Base-by-base conservation (phyloP, 1,284 basidiomycete species). In the Naganishia liquefaciens region DNA sequence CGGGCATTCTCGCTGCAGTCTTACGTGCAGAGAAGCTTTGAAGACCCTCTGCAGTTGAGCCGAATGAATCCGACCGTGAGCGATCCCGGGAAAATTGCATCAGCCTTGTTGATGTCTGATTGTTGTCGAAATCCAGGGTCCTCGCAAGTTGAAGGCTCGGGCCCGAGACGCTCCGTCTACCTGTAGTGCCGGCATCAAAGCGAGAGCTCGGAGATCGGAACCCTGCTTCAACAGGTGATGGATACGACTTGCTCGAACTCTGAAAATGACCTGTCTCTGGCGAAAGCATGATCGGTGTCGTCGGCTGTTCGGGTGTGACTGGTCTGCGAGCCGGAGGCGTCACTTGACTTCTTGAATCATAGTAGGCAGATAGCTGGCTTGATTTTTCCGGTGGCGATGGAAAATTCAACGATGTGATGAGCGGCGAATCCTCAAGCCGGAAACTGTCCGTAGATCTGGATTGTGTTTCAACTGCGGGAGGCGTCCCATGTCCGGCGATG, bases 201-300 rank as follows among this genome's bases (percentile, higher is more conserved):
- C 33, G 33, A 19, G 64, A 65, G 40, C 57, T 58, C 11, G 64
- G 64, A 13, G 64, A 47, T 1, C 57, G 49, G 43, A 65, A 61
- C 21, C 64, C 64, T 46, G 64, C 55, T 54, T 65, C 55, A 33
- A 65, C 39, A 17, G 64, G 64, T 11, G 64, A 65, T n/a, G 64
- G 64, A 28, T 65, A 65, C 28, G 55, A 65, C 39, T 19, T 46
- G 49, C 15, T 47, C 40, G 43, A 25, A 23, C 13, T 39, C 2
- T 58, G 30, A 27, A 65, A 65, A 11, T 57, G 64, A 11, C 64
- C 55, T 5, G 57, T 50, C 4, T 23, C 57, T 11, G 64, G 64
- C 13, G 64, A 60, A 17, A 44, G 55, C 37, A 65, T 47, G 23
- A 50, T 65, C 11, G 64, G 64, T 17, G 64, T 58, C 25, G 19